Percentiles rank a stretch among this genome's conserved stretches.
phyloP scores from a whole-genome alignment of 2,329 filamentous ascomycete genomes.

The Aureobasidium pullulans region DNA sequence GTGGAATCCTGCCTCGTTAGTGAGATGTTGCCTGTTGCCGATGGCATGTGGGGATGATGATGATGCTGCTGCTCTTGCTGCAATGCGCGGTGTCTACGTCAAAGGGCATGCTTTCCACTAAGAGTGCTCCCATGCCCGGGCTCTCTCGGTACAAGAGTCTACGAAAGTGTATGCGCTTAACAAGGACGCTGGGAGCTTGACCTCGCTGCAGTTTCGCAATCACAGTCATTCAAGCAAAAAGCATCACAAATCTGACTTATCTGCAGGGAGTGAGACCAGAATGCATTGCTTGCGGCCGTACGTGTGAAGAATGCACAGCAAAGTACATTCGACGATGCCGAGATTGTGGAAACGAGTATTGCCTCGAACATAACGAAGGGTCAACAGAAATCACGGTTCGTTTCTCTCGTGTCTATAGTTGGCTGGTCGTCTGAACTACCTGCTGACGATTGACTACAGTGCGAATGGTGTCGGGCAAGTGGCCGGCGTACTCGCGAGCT shows the following conservation, averaged over 20 bases:
- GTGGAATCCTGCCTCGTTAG: conserved; percentile 45
- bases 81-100: not conserved
- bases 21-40: conserved; percentile 45
- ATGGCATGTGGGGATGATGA: conserved; percentile 52
- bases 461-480: conserved; percentile 32
- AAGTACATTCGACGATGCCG: conserved; percentile 64
- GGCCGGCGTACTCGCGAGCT: conserved; percentile 31
- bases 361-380: conserved; percentile 73
- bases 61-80: not conserved
- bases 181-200: not conserved
- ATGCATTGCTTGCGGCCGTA: conserved; percentile 82
- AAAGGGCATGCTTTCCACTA: not conserved
- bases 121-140: conserved; percentile 9
- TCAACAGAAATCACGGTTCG: conserved; percentile 55
- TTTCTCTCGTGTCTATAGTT: not conserved
- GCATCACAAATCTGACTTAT: conserved; percentile 12
- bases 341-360: conserved; percentile 72
- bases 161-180: not conserved
- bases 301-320: conserved; percentile 68
- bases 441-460: conserved; percentile 19
- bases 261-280: conserved; percentile 53
- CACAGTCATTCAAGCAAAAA: conserved; percentile 16
- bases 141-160: not conserved
- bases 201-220: not conserved
- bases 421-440: not conserved